phyloP scores from a whole-genome alignment of 805 yeast genomes.

The Pichia manshurica region DNA sequence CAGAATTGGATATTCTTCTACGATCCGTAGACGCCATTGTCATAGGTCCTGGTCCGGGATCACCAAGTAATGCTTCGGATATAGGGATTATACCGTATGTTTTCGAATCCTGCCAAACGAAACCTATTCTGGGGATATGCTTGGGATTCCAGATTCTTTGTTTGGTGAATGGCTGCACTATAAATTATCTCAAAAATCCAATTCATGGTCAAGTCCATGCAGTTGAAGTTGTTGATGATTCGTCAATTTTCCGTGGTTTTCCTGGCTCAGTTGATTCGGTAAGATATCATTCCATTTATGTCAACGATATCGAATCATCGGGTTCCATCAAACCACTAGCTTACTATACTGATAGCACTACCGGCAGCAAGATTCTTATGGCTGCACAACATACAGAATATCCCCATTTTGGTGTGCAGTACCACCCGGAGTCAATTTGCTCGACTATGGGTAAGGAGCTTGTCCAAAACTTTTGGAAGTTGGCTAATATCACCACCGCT shows the following conservation, averaged over 20 bases:
- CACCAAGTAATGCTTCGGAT: slow-evolving; percentile 59
- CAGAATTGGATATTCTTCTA: slow-evolving; percentile 38
- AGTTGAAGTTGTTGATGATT: slow-evolving; percentile 29
- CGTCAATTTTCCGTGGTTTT: slow-evolving; percentile 37
- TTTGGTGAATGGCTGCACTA: slow-evolving; percentile 46
- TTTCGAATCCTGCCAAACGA: slow-evolving; percentile 32
- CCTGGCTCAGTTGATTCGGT: slow-evolving; percentile 56
- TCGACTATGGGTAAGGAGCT: slow-evolving; percentile 60
- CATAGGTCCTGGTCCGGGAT: slow-evolving; percentile 97
- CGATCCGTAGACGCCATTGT: slow-evolving; percentile 65
- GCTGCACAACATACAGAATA: slow-evolving; percentile 55
- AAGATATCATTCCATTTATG: slow-evolving; percentile 83
- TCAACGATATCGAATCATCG: slow-evolving; percentile 19
- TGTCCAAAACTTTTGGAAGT: slow-evolving; percentile 54
- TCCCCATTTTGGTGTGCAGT: slow-evolving; percentile 92
- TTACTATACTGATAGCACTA: slow-evolving; percentile 39
- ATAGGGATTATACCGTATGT: slow-evolving; percentile 65
- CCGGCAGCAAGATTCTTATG: slow-evolving; percentile 50
- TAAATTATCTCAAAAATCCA: slow-evolving; percentile 49
- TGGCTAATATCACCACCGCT: slow-evolving; percentile 14
- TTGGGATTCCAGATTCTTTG: slow-evolving; percentile 87
- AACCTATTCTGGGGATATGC: slow-evolving; percentile 88
- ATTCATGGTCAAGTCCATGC: slow-evolving; percentile 82
- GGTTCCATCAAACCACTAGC: slow-evolving; percentile 53
- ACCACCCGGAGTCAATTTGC: slow-evolving; percentile 94